Evolutionary conservation across 495 filamentous ascomycete species (phyloP), one percentile per base, ranked within the genome.

Genomic region (Aspergillus saccharolyticus): DNA sequence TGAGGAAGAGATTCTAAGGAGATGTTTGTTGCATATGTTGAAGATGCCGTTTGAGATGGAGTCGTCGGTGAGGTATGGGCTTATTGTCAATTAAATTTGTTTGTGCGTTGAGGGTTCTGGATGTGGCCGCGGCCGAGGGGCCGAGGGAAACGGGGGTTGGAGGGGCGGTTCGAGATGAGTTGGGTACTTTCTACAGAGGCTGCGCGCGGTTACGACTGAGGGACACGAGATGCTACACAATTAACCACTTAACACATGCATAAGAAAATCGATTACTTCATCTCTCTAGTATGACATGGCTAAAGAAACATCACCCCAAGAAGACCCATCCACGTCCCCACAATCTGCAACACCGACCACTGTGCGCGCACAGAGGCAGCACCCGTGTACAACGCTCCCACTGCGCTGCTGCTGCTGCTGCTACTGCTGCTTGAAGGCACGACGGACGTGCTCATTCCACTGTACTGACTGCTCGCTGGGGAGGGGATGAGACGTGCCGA

Each of bases 1-100:
- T 2, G 25, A 3, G 30, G 22, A 28, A 16, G 54, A 30, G 15
- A 18, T 55, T 10, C 25, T 55, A 7, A 42, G 49, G 44, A 18
- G 28, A 25, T 55, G 54, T n/a, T 18, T 55, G 45, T 17, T 55
- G 54, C 54, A 55, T 28, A n/a, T 55, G 1, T 15, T 55, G 17
- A 55, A 55, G 18, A 55, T 55, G 54, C 54, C 54, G 7, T 55
- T 55, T 42, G 54, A 55, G 44, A 18, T 55, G 44, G 28, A 9
- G 24, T 48, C 54, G 16, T 47, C 54, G 17, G 22, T 55, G n/a
- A n/a, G 44, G 16, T 42, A 49, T 18, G 21, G 44, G 15, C 30
- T 55, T n/a, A 48, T 55, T 39, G 33, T 39, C 2, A 8, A 28
- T 43, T 56, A n/a, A 49, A 56, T 18, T 56, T 51, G 3, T 50